Conservation (phyloP, 768 basidiomycete species). For the Polyporus arcularius region DNA sequence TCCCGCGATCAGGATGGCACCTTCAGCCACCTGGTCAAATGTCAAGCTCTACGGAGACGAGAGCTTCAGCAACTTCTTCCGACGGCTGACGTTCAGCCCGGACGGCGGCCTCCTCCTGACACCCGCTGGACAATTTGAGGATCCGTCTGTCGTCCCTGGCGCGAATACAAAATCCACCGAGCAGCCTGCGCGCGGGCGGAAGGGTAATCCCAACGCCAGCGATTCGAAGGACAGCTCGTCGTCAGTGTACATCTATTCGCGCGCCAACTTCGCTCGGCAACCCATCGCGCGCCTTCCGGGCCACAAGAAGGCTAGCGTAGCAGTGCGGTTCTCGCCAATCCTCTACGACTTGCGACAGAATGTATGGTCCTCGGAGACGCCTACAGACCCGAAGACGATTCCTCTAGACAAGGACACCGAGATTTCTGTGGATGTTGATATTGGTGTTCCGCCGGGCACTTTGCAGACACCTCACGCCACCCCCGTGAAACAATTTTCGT, state of each 20-base stretch:
- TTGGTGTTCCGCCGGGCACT: constrained; percentile 21
- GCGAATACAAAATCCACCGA: constrained; percentile 27
- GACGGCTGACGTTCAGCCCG: constrained; percentile 90
- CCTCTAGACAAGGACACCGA: constrained; percentile 70
- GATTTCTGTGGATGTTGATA: constrained; percentile 59
- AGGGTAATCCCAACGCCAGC: constrained; percentile 47
- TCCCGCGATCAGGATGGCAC: constrained; percentile 82
- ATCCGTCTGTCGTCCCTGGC: constrained; percentile 64
- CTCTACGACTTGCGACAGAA: constrained; percentile 85
- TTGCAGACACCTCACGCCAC: constrained; percentile 15
- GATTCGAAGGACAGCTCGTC: constrained; percentile 42
- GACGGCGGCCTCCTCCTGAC: constrained; percentile 93
- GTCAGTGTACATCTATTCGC: constrained; percentile 92
- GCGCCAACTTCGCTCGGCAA: constrained; percentile 90
- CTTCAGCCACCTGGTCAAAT: constrained; percentile 59
- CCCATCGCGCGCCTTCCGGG: constrained; percentile 96
- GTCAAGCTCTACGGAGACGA: constrained; percentile 94
- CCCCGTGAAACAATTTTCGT: background rate
- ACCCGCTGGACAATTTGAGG: constrained; percentile 96
- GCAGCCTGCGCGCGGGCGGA: constrained; percentile 56
- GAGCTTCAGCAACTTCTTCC: constrained; percentile 93
- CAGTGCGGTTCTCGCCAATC: constrained; percentile 90
- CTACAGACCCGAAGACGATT: constrained; percentile 53
- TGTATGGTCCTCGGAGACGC: constrained; percentile 38
- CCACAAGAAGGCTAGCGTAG: constrained; percentile 93